Evolutionary conservation across 108 stramenopile species (phyloP), one percentile per base, ranked within the genome.

Genomic region (Cylindrotheca fusiformis): DNA sequence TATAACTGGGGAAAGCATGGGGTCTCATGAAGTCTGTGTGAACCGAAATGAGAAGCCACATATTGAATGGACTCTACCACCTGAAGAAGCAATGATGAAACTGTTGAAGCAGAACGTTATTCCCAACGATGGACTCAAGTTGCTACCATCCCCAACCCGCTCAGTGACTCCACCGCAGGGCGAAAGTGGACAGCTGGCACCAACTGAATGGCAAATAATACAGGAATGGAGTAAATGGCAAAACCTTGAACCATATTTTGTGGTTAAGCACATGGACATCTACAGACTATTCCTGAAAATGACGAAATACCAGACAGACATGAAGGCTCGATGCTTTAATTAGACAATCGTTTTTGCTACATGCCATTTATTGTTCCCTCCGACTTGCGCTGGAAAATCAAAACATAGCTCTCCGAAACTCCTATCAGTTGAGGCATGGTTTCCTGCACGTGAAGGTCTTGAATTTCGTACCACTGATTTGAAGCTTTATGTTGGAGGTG

Each of bases 361-460:
- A 41, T 41, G 36, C 36, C 20, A 48, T 23, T 10, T 10, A 19
- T 20, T 5, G 52, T 29, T 33, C 71, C 69, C 8, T 68, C 69
- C 2, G 76, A 71, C 54, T 90, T 90, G 32, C 85, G 69, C 58
- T 85, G 87, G 67, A 95, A 99, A 51, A 98, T 87, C 24, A 97
- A 63, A 22, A 99, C 56, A 68, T 94, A 95, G 49, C 95, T 87
- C 66, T 99, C 99, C 36, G 87, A 86, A 6, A 98, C 66, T 5
- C 95, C 97, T 60, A 99, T 96, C 48, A 94, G 81, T 58, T 99
- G 97, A 17, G 99, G 92, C 90, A 95, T 94, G 5, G 94, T 97
- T 63, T 97, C 95, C 47, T 80, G 75, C 2, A 98, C 97, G 57
- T 93, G 87, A 50, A 98, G 67, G 63, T 99, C 97, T 48, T 98